These are phyloP conservation scores for Sporobolomyces pararoseus DNA, from an alignment of 768 basidiomycete species.

Conservation along the genomic window DNA sequence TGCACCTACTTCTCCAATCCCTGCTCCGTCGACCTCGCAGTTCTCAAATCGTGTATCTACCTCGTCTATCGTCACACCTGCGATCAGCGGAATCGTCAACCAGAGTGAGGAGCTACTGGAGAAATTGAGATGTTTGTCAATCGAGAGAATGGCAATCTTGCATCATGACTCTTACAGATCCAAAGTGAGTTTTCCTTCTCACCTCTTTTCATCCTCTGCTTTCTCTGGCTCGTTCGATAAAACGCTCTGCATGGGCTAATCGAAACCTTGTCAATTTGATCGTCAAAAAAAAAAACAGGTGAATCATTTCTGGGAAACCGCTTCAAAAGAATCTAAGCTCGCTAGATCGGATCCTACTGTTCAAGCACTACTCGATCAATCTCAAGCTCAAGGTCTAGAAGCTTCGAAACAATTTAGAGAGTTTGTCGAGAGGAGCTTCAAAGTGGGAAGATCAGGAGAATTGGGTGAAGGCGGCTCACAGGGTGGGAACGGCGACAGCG, in stretches of 20 bases:
- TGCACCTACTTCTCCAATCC: not conserved
- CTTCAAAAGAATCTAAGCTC: not conserved
- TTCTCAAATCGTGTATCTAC: not conserved
- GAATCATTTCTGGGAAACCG: not conserved
- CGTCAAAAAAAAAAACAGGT: not conserved
- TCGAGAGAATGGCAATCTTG: constrained; percentile 10
- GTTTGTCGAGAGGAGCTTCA: constrained; percentile 12
- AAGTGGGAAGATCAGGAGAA: too few species aligned
- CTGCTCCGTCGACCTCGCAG: not conserved
- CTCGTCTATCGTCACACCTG: not conserved
- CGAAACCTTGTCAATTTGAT: too few species aligned
- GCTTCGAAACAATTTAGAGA: not conserved
- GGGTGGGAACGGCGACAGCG: not conserved
- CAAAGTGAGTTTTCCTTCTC: not conserved
- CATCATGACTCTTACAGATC: not conserved
- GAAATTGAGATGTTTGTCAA: not conserved
- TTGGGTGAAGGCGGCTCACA: not conserved
- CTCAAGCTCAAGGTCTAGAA: not conserved
- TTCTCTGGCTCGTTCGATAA: not conserved
- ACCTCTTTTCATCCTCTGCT: too few species aligned
- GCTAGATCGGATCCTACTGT: constrained; percentile 2
- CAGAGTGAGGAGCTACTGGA: constrained; percentile 2
- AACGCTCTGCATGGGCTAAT: too few species aligned
- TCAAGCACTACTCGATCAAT: not conserved
- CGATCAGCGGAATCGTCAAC: not conserved